Percentiles rank a stretch among this genome's conserved stretches.
Evolutionary conservation across 495 filamentous ascomycete species (phyloP).

Genomic region (Penicillium robsamsonii): DNA sequence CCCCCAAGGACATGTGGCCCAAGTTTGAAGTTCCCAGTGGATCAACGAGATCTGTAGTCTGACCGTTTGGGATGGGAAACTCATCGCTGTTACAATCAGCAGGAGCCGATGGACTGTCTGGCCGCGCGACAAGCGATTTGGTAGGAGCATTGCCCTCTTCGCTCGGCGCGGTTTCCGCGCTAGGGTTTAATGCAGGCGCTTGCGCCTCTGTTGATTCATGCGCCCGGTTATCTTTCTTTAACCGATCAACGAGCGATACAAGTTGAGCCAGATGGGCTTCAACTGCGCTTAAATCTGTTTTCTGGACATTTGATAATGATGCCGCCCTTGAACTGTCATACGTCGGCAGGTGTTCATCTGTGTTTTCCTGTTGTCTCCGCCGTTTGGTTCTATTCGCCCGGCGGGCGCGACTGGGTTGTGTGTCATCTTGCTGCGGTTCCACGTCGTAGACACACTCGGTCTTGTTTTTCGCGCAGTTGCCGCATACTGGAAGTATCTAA

Average conservation of each 20-base stretch:
- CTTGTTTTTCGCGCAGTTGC: slow-evolving; percentile 46
- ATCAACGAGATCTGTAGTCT: slow-evolving; percentile 46
- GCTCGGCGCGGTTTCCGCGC: slow-evolving; percentile 16
- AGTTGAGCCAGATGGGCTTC: slow-evolving; percentile 45
- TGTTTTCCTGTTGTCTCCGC: slow-evolving; percentile 37
- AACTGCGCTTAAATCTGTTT: slow-evolving; percentile 37
- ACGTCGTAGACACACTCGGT: slow-evolving; percentile 45
- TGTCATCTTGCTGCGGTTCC: slow-evolving; percentile 27
- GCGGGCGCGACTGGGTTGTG: slow-evolving; percentile 12
- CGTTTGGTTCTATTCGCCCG: slow-evolving; percentile 37
- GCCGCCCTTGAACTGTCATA: slow-evolving; percentile 31
- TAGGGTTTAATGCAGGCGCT: slow-evolving; percentile 21
- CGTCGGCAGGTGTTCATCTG: slow-evolving; percentile 36
- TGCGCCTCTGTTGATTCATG: slow-evolving; percentile 30
- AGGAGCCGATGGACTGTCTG: slow-evolving; percentile 33
- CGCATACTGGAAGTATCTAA: slow-evolving; percentile 48
- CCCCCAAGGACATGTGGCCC: slow-evolving; percentile 47
- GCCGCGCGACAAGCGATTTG: slow-evolving; percentile 16
- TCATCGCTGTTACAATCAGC: slow-evolving; percentile 43
- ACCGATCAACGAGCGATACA: slow-evolving; percentile 45
- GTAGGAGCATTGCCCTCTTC: slow-evolving; percentile 20
- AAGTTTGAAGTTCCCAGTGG: slow-evolving; percentile 46
- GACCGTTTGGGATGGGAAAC: slow-evolving; percentile 46
- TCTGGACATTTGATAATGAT: slow-evolving; percentile 24
- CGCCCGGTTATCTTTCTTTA: slow-evolving; percentile 36